Evolutionary conservation across 345 rosid species (phyloP).

Genomic region (Geranium brycei): DNA sequence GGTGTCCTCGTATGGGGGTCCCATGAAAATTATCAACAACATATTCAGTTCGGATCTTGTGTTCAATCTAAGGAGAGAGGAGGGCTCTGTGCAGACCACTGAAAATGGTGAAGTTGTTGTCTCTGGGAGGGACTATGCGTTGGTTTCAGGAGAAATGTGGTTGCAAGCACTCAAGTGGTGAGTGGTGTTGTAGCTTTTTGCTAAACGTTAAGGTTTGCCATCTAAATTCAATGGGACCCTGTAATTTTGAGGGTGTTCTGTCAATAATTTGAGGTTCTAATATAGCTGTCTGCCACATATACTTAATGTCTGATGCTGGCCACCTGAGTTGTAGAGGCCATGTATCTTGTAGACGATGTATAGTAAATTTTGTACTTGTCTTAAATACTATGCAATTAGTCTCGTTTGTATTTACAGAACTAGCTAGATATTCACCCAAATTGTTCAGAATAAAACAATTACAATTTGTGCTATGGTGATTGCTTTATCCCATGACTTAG

Average conservation of each 20-base stretch:
- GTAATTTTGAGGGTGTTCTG: too few relatives aligned
- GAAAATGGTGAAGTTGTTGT: constrained; percentile 63
- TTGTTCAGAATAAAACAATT: background rate
- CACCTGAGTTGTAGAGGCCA: background rate
- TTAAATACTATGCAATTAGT: background rate
- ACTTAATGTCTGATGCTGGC: background rate
- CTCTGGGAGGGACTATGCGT: constrained; percentile 83
- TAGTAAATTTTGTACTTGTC: background rate
- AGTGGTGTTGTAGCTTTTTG: constrained; percentile 10
- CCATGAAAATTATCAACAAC: constrained; percentile 87
- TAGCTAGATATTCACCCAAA: background rate
- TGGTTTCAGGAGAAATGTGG: constrained; percentile 96
- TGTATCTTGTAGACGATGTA: too few relatives aligned
- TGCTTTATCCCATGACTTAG: background rate
- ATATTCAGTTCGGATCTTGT: constrained; percentile 73
- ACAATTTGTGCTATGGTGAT: background rate
- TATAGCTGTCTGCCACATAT: too few relatives aligned
- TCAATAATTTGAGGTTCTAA: background rate
- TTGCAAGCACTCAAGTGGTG: constrained; percentile 82
- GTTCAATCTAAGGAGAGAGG: constrained; percentile 69
- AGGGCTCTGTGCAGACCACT: constrained; percentile 29
- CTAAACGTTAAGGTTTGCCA: background rate
- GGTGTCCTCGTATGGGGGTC: constrained; percentile 57
- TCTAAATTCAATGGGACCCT: constrained; percentile 1
- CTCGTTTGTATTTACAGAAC: background rate